Evolutionary conservation across 306 rosid species (phyloP).

Genomic region (Quercus mongolica): DNA sequence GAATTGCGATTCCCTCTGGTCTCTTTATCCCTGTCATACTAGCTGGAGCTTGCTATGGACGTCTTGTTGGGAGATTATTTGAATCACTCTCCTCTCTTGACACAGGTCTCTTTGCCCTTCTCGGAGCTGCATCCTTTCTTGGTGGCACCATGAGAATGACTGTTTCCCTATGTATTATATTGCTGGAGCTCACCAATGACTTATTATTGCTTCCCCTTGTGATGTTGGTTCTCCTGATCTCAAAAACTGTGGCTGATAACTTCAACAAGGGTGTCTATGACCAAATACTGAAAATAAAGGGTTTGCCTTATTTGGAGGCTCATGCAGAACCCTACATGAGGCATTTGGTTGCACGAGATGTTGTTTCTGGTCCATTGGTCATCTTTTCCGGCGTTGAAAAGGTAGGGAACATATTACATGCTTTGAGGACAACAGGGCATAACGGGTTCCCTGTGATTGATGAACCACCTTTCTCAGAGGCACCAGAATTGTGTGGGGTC

Average conservation of each 20-base stretch:
- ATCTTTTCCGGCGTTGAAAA: slow-evolving; percentile 66
- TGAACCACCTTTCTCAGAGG: slow-evolving; percentile 67
- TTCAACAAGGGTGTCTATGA: slow-evolving; percentile 90
- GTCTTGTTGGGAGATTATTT: slow-evolving; percentile 65
- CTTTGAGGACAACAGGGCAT: slow-evolving; percentile 60
- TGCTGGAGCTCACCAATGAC: slow-evolving; percentile 95
- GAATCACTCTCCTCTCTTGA: slow-evolving; percentile 56
- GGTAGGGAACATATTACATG: slow-evolving; percentile 60
- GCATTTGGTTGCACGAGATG: slow-evolving; percentile 65
- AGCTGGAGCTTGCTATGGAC: slow-evolving; percentile 90
- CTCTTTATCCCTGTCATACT: slow-evolving; percentile 96
- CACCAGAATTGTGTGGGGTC: slow-evolving; percentile 75
- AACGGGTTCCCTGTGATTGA: slow-evolving; percentile 95
- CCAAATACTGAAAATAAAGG: slow-evolving; percentile 73
- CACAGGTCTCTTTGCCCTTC: slow-evolving; percentile 72
- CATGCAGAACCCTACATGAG: slow-evolving; percentile 91
- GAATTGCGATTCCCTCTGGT: slow-evolving; percentile 92
- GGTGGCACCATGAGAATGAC: slow-evolving; percentile 99
- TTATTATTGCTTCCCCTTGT: slow-evolving; percentile 82
- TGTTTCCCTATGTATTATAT: slow-evolving; percentile 79
- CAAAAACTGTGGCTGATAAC: slow-evolving; percentile 75
- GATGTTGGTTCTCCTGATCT: slow-evolving; percentile 74
- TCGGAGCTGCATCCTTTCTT: slow-evolving; percentile 89
- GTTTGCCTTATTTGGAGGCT: slow-evolving; percentile 84
- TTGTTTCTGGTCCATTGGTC: slow-evolving; percentile 75